Evolutionary conservation across 176 grass and related monocot species (phyloP).

Genomic region (Dactylis glomerata): DNA sequence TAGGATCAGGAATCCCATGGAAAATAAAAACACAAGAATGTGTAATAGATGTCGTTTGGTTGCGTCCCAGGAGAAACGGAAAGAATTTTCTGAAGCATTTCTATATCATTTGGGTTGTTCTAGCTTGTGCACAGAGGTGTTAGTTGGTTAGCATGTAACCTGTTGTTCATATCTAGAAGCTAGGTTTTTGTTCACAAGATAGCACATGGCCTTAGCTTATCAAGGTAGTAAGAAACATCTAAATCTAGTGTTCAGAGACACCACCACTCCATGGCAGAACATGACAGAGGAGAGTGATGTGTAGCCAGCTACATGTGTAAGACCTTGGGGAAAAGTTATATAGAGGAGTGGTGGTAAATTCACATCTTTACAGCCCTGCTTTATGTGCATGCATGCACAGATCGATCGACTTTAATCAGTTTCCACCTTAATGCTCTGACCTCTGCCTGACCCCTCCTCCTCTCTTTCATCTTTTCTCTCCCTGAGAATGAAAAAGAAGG

Average conservation of each 20-base stretch:
- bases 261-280: neutral
- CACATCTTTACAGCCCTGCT: slow-evolving; percentile 58
- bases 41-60: too few species aligned
- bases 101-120: neutral
- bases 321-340: slow-evolving; percentile 27
- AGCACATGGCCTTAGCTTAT: slow-evolving; percentile 16
- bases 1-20: too few species aligned
- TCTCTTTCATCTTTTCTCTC: slow-evolving; percentile 13
- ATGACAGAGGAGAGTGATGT: slow-evolving; percentile 9
- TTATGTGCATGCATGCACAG: slow-evolving; percentile 35
- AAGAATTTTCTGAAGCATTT: neutral
- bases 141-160: neutral
- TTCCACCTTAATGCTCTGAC: slow-evolving; percentile 63
- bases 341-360: slow-evolving; percentile 42
- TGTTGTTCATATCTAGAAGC: neutral
- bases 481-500: slow-evolving; percentile 43
- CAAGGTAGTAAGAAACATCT: slow-evolving; percentile 6
- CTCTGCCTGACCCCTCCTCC: slow-evolving; percentile 14
- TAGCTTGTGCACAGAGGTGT: too few species aligned
- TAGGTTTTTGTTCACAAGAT: neutral
- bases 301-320: slow-evolving; percentile 32
- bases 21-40: too few species aligned
- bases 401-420: slow-evolving; percentile 58
- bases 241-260: slow-evolving; percentile 27
- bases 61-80: too few species aligned